Conservation (phyloP, 2,329 filamentous ascomycete species). For the Thielaviopsis ethacetica region DNA sequence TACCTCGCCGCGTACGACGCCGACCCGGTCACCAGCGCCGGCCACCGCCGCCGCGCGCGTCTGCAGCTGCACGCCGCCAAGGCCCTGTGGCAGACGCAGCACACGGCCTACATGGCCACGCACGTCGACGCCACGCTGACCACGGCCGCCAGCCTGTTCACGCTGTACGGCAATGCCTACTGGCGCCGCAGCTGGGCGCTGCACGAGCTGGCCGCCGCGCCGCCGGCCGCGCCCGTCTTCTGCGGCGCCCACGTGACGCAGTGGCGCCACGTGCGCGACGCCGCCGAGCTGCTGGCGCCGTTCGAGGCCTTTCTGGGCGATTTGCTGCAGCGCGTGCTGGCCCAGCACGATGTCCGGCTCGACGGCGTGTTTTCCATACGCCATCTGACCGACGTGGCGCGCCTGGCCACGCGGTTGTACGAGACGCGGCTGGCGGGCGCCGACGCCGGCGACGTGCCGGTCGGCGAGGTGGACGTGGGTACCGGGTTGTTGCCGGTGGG, state of each 20-base stretch:
- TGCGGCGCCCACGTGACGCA: conserved; percentile 11
- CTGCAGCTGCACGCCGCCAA: conserved; percentile 8
- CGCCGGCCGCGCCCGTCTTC: conserved; percentile 1
- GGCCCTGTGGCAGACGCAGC: conserved; percentile 7
- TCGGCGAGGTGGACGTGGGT: background rate
- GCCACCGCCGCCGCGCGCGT: conserved; percentile 6
- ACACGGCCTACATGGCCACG: conserved; percentile 2
- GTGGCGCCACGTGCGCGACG: conserved; percentile 10
- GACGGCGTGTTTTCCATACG: conserved; percentile 7
- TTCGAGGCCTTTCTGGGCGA: conserved; percentile 8
- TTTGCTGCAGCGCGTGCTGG: conserved; percentile 7
- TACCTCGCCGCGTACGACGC: conserved; percentile 8
- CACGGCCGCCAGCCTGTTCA: conserved; percentile 9
- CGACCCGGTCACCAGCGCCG: conserved; percentile 6
- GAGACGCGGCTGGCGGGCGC: background rate
- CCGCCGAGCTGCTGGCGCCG: conserved; percentile 7
- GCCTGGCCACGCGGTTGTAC: conserved; percentile 1
- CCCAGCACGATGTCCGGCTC: conserved; percentile 8
- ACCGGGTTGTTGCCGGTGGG: conserved; percentile 1
- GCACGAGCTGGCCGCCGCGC: conserved; percentile 5
- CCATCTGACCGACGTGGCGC: conserved; percentile 6
- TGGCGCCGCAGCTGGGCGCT: conserved; percentile 7
- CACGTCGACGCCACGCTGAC: conserved; percentile 8
- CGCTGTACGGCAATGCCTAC: conserved; percentile 9
- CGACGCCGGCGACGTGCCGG: background rate